Evolutionary conservation across 805 yeast genomes (phyloP), one percentile per base, ranked within the genome.

Genomic region (Lachancea nothofagi): DNA sequence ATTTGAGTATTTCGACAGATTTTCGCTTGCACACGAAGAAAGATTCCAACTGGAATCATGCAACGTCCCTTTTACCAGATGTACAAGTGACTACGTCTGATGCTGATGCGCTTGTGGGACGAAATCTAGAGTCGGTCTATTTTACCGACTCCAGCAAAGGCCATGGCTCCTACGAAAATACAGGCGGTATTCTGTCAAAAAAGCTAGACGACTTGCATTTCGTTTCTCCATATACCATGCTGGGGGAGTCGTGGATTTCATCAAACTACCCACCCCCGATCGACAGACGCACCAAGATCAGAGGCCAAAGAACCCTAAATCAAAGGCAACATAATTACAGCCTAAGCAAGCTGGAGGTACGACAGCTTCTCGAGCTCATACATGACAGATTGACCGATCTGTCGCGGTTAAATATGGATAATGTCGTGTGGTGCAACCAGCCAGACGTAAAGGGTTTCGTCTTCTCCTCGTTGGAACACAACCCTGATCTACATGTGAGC

Each of bases 1-100:
- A 72, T 34, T 49, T 86, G 6, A 72, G 83, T 1, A 62, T 85
- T 7, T 80, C 85, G 5, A 64, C 69, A 12, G 96, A 87, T 61
- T 86, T 80, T 53, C 71, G 74, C 43, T 40, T 59, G 23, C 29
- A 26, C n/a, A 3, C 26, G 15, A 15, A 33, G 8, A 19, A 19
- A 10, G 28, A 27, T 15, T 26, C 22, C 12, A 21, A 12, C 5
- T 12, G 26, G 20, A 32, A 14, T 26, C 29, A 19, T 10, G 27
- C 35, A 26, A 28, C 33, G 15, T 44, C 54, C 5, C 27, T 53
- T 14, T 31, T 50, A 26, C 51, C 55, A 3, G 42, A 50, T 13
- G 50, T 49, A 1, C 44, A 46, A 25, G 54, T 47, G 33, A 32
- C 46, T 2, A 47, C 38, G n/a, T 18, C 20, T n/a, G 40, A 42